Base-by-base conservation (phyloP, 192 early-diverging fungal genomes). In the Thamnidium elegans region DNA sequence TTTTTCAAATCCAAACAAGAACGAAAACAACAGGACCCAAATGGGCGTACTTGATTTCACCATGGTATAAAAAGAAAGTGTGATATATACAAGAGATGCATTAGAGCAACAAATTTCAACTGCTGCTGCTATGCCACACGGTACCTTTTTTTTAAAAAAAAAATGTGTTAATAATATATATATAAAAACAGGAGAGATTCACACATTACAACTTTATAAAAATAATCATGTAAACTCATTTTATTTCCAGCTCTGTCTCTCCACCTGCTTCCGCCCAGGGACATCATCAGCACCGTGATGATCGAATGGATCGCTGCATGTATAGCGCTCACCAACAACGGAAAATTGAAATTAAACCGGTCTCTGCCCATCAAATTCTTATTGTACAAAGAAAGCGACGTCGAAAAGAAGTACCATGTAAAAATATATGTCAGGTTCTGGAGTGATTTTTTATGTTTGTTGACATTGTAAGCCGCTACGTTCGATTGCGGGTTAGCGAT, bases 1-100 rank as follows among this genome's bases (percentile, higher is more conserved):
- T 36, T 78, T 73, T 58, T 95, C 91, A 46, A 95, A 80, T 26
- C 85, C 68, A 67, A 95, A 92, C 9, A 88, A 67, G 73, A 92
- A 92, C 31, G 93, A 88, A 74, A 95, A 95, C 0, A 91, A 31
- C 10, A 95, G 74, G 7, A 87, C 84, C 82, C 81, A 86, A 53
- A 86, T 79, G 2, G 87, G 87, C 3, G 84, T 84, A 34, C 82
- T 81, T 10, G 84, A 86, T 70, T 89, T 89, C 26, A 89, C 82
- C 85, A 89, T 87, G 26, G 87, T 95, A 71, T 93, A 93, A 68
- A 95, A 93, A n/a, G 88, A 86, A 17, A 95, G 80, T 8, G 93
- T 86, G 51, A 95, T 90, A 66, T 77, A 81, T 70, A 90, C 81
- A 39, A 94, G 83, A 30, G 86, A 87, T 11, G 85, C 81, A 75